Conservation (phyloP, 208 protist genomes). For the Acanthamoeba royreba region DNA sequence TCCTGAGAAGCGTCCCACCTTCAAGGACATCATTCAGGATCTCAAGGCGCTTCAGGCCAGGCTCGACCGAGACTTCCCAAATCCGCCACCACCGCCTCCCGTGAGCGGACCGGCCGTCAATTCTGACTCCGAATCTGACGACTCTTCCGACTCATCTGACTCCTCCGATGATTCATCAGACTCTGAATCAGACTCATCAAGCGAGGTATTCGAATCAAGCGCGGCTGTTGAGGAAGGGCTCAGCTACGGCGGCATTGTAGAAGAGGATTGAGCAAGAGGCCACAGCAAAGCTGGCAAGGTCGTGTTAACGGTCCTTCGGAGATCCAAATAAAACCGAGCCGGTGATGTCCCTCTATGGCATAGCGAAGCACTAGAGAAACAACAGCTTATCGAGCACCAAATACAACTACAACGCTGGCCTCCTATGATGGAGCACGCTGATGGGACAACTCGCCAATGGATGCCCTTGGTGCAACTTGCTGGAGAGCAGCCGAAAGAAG, state of each 20-base stretch:
- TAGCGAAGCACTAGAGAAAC: too few species aligned
- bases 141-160: neutral
- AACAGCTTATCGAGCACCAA: too few species aligned
- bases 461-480: too few species aligned
- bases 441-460: too few species aligned
- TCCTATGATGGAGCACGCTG: too few species aligned
- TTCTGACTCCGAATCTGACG: neutral
- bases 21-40: neutral
- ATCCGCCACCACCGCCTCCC: neutral
- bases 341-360: too few species aligned
- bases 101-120: neutral
- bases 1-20: slow-evolving; percentile 39
- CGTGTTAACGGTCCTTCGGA: neutral
- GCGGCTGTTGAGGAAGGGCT: neutral
- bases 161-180: neutral
- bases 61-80: neutral
- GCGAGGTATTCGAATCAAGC: neutral
- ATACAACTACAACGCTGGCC: too few species aligned
- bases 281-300: neutral
- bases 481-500: too few species aligned
- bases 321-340: neutral
- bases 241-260: slow-evolving; percentile 10
- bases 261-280: neutral
- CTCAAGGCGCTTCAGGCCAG: neutral
- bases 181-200: neutral